Evolutionary conservation across 1,139 yeast species (phyloP), one percentile per base, ranked within the genome.

Genomic region (Pichia sp.): DNA sequence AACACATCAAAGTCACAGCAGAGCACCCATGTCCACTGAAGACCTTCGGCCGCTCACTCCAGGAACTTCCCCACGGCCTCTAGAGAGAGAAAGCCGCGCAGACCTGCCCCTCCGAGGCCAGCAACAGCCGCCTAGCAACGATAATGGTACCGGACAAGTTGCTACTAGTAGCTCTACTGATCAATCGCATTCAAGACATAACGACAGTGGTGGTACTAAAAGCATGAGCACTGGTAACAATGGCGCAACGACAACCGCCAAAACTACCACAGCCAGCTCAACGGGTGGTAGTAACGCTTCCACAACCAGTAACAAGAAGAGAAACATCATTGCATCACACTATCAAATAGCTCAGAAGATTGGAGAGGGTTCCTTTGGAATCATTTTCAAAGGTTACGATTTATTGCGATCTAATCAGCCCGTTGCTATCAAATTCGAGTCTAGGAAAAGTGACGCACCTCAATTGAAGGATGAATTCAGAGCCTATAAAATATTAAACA

Each of bases 331-430:
- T 24, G 80, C 79, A 18, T 69, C 72, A 22, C 97, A 91, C 66
- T 91, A 86, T 65, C 87, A 91, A 48, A 87, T 91, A 42, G 98
- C 96, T 33, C 87, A 87, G 58, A 91, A 91, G 64, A 91, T 91
- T 42, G 98, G 98, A 27, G 97, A 91, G 62, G 98, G 98, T 15
- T 88, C 97, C 2, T 91, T 91, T 65, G 98, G 98, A 17, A 91
- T 88, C 35, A 88, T 91, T 37, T 91, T 88, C 60, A 96, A 88
- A 63, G 98, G 98, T 23, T 77, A 84, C 39, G 91, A 91, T 58
- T 68, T 91, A 47, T 70, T 91, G 50, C 39, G 58, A 21, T 70
- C 72, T 47, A 85, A 84, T 56, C 76, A 79, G 65, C 73, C 84
- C 57, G 72, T 94, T 63, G 70, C 97, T 63, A 72, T 74, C 48